Conservation (phyloP, 176 grass and related monocot genomes). For the Puccinellia tenuiflora region DNA sequence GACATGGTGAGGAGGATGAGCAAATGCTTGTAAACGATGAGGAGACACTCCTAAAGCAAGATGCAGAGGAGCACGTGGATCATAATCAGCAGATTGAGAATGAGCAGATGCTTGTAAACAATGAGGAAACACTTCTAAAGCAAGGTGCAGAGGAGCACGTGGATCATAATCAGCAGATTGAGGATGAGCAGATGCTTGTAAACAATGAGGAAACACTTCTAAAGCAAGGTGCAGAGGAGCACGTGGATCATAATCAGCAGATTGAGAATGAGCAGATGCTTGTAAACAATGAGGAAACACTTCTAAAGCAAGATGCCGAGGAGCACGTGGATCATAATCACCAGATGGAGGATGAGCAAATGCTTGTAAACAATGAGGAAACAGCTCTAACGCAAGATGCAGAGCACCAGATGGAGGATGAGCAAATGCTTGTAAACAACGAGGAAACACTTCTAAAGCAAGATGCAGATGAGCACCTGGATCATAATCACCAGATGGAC, state of each 20-base stretch:
- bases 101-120: background rate
- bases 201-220: background rate
- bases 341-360: too few relatives aligned
- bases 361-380: too few relatives aligned
- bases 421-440: too few relatives aligned
- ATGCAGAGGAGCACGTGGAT: background rate
- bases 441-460: too few relatives aligned
- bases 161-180: background rate
- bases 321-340: too few relatives aligned
- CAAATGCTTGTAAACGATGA: background rate
- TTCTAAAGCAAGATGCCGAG: too few relatives aligned
- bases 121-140: background rate
- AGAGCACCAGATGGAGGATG: too few relatives aligned
- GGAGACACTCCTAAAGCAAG: background rate
- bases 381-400: too few relatives aligned
- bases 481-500: too few relatives aligned
- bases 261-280: background rate
- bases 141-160: background rate
- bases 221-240: background rate
- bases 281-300: too few relatives aligned
- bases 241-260: background rate
- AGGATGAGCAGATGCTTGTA: background rate
- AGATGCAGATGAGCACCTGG: too few relatives aligned
- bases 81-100: background rate
- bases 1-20: slow-evolving; percentile 15